Percentiles rank a stretch among this genome's conserved stretches.
Evolutionary conservation across 2,329 filamentous ascomycete genomes (phyloP).

Genomic region (Leptodontidium sp.): DNA sequence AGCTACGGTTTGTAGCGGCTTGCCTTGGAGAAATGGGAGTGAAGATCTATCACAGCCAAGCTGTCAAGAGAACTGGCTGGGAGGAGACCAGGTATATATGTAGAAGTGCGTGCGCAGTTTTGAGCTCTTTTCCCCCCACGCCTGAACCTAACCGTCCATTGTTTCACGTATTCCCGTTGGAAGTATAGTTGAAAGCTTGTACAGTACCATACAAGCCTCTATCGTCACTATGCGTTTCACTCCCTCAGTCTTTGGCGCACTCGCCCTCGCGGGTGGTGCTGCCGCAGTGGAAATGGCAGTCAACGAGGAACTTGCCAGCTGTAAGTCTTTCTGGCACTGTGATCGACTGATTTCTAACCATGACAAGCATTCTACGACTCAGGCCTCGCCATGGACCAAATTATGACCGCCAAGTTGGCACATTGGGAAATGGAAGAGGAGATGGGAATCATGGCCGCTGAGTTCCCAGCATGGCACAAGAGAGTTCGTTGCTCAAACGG

Average conservation of each 20-base stretch:
- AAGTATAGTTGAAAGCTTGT: conserved; percentile 15
- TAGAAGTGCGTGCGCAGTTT: conserved; percentile 14
- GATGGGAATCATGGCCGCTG: conserved; percentile 15
- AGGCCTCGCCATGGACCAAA: conserved; percentile 13
- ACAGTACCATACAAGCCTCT: background rate
- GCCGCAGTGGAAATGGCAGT: conserved; percentile 18
- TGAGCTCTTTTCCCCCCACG: conserved; percentile 18
- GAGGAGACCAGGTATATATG: conserved; percentile 25
- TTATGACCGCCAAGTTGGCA: conserved; percentile 21
- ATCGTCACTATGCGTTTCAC: conserved; percentile 17
- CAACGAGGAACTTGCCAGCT: conserved; percentile 16
- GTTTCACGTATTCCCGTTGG: background rate
- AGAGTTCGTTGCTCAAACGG: conserved; percentile 29
- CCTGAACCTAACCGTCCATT: background rate
- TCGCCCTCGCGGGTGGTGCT: conserved; percentile 17
- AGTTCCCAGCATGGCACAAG: conserved; percentile 19
- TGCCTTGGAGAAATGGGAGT: background rate
- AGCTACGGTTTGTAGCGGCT: conserved; percentile 15
- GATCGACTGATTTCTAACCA: background rate
- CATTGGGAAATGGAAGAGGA: conserved; percentile 21
- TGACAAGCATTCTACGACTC: conserved; percentile 16
- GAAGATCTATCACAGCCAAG: conserved; percentile 11
- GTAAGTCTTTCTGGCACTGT: background rate
- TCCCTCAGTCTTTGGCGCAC: conserved; percentile 3
- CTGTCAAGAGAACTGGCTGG: background rate